Base-by-base conservation (phyloP, 129 eudicot genomes). In the Kitagawia praeruptora region DNA sequence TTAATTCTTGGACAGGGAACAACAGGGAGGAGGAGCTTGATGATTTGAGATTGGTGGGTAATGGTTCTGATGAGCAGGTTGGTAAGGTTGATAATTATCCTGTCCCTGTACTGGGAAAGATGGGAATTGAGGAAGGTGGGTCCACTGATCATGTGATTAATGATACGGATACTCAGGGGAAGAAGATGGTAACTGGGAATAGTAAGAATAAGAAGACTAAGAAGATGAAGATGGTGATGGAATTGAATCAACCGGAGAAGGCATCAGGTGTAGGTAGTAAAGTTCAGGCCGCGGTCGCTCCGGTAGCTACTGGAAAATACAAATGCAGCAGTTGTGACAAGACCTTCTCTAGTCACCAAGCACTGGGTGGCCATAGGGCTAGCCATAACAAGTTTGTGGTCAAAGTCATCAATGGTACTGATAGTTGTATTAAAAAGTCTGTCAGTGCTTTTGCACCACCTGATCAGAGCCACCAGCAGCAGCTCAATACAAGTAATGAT, bases 341-440 rank as follows among this genome's bases (percentile, higher is more conserved):
- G 82, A 54, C 86, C 54, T 91, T 91, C 78, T 27, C 87, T 6
- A 83, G 77, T 37, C 88, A 80, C 75, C 96, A 87, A 72, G 96
- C 92, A 70, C 66, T 91, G 40, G 96, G 96, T 72, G 92, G 96
- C 11, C 96, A 91, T 40, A 88, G 75, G 78, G 82, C 91, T 0
- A 85, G 91, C 81, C 96, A 88, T 58, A 83, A 88, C 37, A 91
- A 91, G 46, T 37, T 80, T 53, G 88, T 66, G 87, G 3, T 83
- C 3, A 44, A 64, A 28, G 53, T 67, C 78, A 56, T 31, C 13
- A 83, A 82, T 79, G 46, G 23, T 38, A 34, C 37, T 34, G 44
- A 34, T 12, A 34, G 25, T n/a, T 44, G 4, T 40, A 41, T 39
- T 73, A 19, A 28, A 6, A 76, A 45, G 34, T 40, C 76, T 8